Evolutionary conservation across 352 stramenopile species (phyloP), one percentile per base, ranked within the genome.

Genomic region (Thraustochytrium striatum): DNA sequence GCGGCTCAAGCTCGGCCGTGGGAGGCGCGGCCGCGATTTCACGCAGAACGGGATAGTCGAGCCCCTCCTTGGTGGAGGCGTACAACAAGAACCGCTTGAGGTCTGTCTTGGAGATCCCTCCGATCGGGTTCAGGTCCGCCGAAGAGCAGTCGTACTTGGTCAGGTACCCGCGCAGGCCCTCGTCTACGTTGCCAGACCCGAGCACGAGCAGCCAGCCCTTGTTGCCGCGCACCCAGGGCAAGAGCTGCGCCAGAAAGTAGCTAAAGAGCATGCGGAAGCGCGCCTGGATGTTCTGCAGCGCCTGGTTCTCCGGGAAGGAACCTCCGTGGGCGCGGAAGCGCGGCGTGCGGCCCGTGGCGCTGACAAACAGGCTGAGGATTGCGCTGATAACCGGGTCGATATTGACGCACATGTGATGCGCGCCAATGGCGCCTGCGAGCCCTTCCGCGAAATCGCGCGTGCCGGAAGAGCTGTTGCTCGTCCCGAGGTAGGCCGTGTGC

Each of bases 91-190:
- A 91, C 21, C 93, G 92, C 86, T 98, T 99, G 38, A 99, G 83
- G 83, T 99, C 95, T 28, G 89, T 85, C 83, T 96, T 96, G 16
- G 89, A 97, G 55, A 99, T 96, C 0, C 90, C 93, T 38, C 96
- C 96, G 82, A 99, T 99, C 1, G 96, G 96, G 85, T 99, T 99
- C 61, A 99, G 82, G 83, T 99, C 96, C 13, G 95, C 96, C 70
- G 90, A 97, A 80, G 91, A 98, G 86, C 95, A 98, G 87, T 99
- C 96, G 81, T 99, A 99, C 86, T 99, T 99, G 55, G 96, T 99
- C 93, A 99, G 97, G 87, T 99, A 99, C 35, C 96, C 96, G 65
- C 95, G 91, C 53, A 99, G 87, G 0, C 92, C 92, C 86, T 99
- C 96, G 81, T 99, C 96, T 0, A 99, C 96, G 85, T 99, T 99